Percentiles rank a stretch among this genome's conserved stretches.
These are phyloP conservation scores for Larix sibirica DNA, from an alignment of 83 land plant genomes.

Conservation along the genomic window DNA sequence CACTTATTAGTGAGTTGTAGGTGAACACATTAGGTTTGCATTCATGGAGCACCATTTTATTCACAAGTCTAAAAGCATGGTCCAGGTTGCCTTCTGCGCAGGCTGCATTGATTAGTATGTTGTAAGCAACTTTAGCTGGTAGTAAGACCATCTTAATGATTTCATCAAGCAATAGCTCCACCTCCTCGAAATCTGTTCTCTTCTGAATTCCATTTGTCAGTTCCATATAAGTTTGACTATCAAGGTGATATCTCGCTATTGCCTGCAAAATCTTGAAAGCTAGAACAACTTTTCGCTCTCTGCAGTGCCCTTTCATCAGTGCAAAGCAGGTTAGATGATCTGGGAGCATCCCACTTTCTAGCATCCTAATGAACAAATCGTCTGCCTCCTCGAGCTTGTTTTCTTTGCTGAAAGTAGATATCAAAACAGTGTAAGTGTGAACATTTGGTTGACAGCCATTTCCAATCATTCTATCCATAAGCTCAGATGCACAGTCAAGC, in stretches of 20 bases:
- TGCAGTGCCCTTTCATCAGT: slow-evolving; percentile 19
- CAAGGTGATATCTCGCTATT: slow-evolving; percentile 18
- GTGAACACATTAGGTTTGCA: slow-evolving; percentile 24
- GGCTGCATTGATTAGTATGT: slow-evolving; percentile 30
- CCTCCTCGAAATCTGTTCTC: neutral
- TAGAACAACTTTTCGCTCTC: slow-evolving; percentile 17
- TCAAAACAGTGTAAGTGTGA: slow-evolving; percentile 33
- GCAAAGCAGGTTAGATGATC: slow-evolving; percentile 32
- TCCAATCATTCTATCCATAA: slow-evolving; percentile 24
- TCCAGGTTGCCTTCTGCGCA: slow-evolving; percentile 29
- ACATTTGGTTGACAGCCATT: slow-evolving; percentile 23
- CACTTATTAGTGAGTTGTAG: slow-evolving; percentile 34
- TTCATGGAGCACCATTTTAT: slow-evolving; percentile 29
- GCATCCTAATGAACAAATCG: slow-evolving; percentile 30
- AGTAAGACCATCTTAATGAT: slow-evolving; percentile 17
- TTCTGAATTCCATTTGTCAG: neutral
- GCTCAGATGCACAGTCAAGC: slow-evolving; percentile 31
- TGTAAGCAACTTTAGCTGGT: slow-evolving; percentile 22
- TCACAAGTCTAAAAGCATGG: slow-evolving; percentile 20
- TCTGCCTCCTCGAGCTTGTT: slow-evolving; percentile 26
- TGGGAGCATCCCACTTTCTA: slow-evolving; percentile 34
- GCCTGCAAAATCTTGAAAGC: slow-evolving; percentile 26
- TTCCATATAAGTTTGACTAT: neutral
- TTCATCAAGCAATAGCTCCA: slow-evolving; percentile 16
- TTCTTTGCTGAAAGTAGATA: slow-evolving; percentile 28